Percentiles rank a stretch among this genome's conserved stretches.
Conservation (phyloP, 2,329 filamentous ascomycete genomes). For the Pseudogymnoascus sp. region DNA sequence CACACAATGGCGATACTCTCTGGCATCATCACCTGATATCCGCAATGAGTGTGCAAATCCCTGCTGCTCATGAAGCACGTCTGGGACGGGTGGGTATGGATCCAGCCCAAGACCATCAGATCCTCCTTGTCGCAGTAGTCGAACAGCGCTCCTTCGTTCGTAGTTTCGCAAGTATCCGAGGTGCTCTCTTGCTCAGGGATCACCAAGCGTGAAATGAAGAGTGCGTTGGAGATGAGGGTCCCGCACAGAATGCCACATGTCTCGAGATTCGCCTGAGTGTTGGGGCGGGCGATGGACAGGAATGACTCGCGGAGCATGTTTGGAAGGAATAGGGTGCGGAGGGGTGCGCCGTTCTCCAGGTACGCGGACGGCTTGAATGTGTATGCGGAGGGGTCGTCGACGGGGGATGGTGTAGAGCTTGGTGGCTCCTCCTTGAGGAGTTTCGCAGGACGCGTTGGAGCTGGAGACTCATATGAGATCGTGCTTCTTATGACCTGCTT, state of each 20-base stretch:
- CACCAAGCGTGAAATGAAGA: conserved; percentile 82
- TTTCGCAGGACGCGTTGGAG: conserved; percentile 20
- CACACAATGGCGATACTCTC: conserved; percentile 97
- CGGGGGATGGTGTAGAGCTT: conserved; percentile 11
- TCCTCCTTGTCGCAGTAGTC: conserved; percentile 83
- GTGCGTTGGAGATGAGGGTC: conserved; percentile 80
- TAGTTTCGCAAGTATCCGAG: conserved; percentile 88
- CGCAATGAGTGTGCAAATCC: conserved; percentile 86
- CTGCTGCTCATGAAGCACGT: conserved; percentile 96
- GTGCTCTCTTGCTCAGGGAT: conserved; percentile 89
- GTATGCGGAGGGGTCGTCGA: conserved; percentile 36
- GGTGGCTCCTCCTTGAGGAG: conserved; percentile 16
- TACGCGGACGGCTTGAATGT: conserved; percentile 80
- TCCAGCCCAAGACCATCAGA: conserved; percentile 86
- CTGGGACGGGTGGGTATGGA: conserved; percentile 93
- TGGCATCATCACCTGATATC: conserved; percentile 92
- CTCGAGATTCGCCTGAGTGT: conserved; percentile 77
- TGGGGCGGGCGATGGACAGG: conserved; percentile 62
- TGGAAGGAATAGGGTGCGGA: conserved; percentile 84
- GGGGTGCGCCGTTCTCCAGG: conserved; percentile 78
- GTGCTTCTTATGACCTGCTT: neutral
- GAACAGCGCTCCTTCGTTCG: conserved; percentile 76
- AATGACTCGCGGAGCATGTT: conserved; percentile 66
- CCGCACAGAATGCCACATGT: conserved; percentile 94
- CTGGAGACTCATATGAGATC: conserved; percentile 2